A percentile compares a stretch with the other conserved stretches of the same genome.
phyloP scores from a whole-genome alignment of 2,329 filamentous ascomycete species.

The Cadophora luteo-olivacea region DNA sequence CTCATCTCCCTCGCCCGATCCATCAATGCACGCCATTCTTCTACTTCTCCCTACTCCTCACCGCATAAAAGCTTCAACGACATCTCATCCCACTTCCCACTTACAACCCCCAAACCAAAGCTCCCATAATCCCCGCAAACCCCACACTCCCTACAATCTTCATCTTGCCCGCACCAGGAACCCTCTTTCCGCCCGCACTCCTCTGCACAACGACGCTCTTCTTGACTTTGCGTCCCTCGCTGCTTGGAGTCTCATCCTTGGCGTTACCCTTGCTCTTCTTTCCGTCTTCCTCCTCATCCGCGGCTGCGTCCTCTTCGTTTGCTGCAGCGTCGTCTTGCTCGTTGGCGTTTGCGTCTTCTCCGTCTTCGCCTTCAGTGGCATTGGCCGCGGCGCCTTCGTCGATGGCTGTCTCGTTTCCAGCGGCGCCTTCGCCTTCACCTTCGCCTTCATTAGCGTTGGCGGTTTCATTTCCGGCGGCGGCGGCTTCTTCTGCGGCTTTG shows the following conservation, averaged over 20 bases:
- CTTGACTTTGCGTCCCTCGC: neutral
- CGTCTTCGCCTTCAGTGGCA: neutral
- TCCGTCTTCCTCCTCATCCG: neutral
- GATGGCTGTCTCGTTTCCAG: neutral
- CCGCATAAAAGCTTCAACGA: neutral
- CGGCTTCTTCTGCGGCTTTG: neutral
- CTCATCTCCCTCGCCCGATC: neutral
- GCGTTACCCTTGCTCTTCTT: neutral
- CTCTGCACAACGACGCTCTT: neutral
- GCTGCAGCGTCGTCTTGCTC: neutral
- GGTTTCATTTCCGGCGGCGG: neutral
- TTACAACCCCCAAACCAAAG: conserved; percentile 7
- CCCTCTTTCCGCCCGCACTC: neutral
- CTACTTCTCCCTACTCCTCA: no score
- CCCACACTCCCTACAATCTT: conserved; percentile 12
- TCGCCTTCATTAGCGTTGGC: neutral
- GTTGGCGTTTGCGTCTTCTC: neutral
- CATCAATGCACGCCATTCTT: neutral
- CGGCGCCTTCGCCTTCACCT: neutral
- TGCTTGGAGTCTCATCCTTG: neutral
- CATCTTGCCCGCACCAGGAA: neutral
- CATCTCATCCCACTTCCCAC: neutral
- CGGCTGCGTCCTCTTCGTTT: neutral
- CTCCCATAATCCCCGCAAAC: neutral
- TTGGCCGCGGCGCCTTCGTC: neutral